Base-by-base conservation (phyloP, 176 grass and related monocot genomes). In the Carex parvula region DNA sequence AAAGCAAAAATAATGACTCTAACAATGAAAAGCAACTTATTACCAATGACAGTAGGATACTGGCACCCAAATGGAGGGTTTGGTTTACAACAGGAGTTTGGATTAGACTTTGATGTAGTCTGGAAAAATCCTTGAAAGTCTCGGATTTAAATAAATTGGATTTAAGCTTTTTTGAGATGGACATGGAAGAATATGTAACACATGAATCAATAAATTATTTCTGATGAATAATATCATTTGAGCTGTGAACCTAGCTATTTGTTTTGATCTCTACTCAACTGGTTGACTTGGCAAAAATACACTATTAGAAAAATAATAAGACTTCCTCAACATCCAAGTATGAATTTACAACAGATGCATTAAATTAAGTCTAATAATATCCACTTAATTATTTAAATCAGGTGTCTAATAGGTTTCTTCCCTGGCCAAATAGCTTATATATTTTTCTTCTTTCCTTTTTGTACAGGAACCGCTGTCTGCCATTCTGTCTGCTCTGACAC, bases 381-480 rank as follows among this genome's bases (percentile, higher is more conserved):
- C 52, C 18, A 4, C 22, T 70, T 70, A 33, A 67, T 42, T 39
- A 18, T 70, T 70, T 70, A 15, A 70, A n/a, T 41, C 3, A 78
- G 52, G 46, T 3, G 22, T 77, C 50, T 22, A 33, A 56, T 77
- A 77, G 21, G 50, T 77, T 70, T 30, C 50, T 54, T 54, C 26
- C 18, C 14, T 11, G 15, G 18, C n/a, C 10, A 22, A 62, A 22
- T 62, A 62, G 33, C 58, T 33, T 20, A 60, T 64, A 20, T 55
- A 64, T 52, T n/a, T 11, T 37, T 55, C 65, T 3, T 39, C 60
- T 54, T 22, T 60, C 30, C 54, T 61, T 85, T 81, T 69, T 6
- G 79, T 37, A 2, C 91, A 98, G 91, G 97, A 92, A 84, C 96
- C 93, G 74, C 26, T 95, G 18, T 95, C 96, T 44, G 93, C 91